These are phyloP conservation scores for Fennellomyces sp. DNA, from an alignment of 371 early-diverging fungal genomes.

Conservation along the genomic window DNA sequence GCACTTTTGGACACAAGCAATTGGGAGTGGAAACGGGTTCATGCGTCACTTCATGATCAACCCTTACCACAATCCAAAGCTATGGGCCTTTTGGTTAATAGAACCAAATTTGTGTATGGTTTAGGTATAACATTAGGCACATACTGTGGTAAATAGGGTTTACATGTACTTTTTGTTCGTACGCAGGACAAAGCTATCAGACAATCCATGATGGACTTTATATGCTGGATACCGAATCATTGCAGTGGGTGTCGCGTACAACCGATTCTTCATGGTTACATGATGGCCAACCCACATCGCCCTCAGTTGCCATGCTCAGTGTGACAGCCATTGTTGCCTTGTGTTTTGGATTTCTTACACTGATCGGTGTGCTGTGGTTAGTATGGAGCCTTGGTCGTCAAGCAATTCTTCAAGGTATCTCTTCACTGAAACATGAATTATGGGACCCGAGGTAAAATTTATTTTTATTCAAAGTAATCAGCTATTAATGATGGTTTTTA, in stretches of 20 bases:
- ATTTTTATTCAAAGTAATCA: not conserved
- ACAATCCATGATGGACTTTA: not conserved
- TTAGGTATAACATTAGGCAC: conserved; percentile 29
- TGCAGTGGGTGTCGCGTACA: not conserved
- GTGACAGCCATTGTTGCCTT: not conserved
- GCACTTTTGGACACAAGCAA: conserved; percentile 22
- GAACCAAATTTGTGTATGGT: conserved; percentile 30
- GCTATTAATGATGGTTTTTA: not conserved
- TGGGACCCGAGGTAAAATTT: conserved; percentile 2
- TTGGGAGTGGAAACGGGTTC: conserved; percentile 31
- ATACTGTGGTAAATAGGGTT: too few relatives aligned
- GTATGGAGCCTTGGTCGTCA: not conserved
- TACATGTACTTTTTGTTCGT: not conserved
- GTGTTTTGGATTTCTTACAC: not conserved
- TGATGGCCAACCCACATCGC: too few relatives aligned
- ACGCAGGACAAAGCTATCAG: not conserved
- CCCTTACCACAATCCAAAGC: conserved; percentile 36
- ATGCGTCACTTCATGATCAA: conserved; percentile 23
- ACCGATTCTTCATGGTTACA: not conserved
- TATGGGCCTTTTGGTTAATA: conserved; percentile 21
- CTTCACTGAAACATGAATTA: not conserved
- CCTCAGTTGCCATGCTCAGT: not conserved
- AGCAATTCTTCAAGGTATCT: not conserved
- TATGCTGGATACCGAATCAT: not conserved
- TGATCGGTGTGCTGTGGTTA: not conserved